phyloP scores from a whole-genome alignment of 2,329 filamentous ascomycete genomes.

The Colletotrichum destructivum region DNA sequence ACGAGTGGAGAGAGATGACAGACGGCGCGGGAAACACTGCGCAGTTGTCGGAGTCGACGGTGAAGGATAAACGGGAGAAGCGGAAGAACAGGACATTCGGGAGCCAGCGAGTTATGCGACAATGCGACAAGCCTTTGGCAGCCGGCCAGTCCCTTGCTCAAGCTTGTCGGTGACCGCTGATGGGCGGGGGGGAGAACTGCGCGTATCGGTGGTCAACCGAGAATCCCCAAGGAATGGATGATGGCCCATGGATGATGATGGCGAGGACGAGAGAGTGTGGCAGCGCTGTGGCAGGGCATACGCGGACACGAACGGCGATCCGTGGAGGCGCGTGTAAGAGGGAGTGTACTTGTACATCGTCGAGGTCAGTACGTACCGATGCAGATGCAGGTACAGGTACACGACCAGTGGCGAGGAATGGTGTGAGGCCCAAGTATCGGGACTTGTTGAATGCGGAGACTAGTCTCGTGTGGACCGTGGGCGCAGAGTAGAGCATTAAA shows the following conservation, averaged over 20 bases:
- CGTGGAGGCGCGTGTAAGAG: constrained; percentile 5
- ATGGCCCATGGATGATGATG: too few relatives aligned
- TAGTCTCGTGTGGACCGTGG: background rate
- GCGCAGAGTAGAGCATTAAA: background rate
- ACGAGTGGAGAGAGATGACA: constrained; percentile 27
- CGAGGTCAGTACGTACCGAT: too few relatives aligned
- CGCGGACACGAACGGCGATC: constrained; percentile 31
- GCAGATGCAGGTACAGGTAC: too few relatives aligned
- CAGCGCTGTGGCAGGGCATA: constrained; percentile 18
- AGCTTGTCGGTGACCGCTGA: constrained; percentile 22
- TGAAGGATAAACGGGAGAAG: background rate
- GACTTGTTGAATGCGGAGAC: background rate
- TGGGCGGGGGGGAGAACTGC: background rate
- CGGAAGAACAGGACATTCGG: background rate
- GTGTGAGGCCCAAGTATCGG: too few relatives aligned
- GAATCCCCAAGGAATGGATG: background rate
- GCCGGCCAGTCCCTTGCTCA: constrained; percentile 21
- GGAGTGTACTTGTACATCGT: too few relatives aligned
- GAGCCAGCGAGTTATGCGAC: background rate
- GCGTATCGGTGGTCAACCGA: constrained; percentile 7
- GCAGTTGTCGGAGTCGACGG: constrained; percentile 2
- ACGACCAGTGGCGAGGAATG: too few relatives aligned
- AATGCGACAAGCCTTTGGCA: background rate
- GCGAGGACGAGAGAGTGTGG: background rate
- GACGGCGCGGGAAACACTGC: constrained; percentile 5